These are phyloP conservation scores for Collybia nuda DNA, from an alignment of 768 basidiomycete genomes.

Conservation along the genomic window DNA sequence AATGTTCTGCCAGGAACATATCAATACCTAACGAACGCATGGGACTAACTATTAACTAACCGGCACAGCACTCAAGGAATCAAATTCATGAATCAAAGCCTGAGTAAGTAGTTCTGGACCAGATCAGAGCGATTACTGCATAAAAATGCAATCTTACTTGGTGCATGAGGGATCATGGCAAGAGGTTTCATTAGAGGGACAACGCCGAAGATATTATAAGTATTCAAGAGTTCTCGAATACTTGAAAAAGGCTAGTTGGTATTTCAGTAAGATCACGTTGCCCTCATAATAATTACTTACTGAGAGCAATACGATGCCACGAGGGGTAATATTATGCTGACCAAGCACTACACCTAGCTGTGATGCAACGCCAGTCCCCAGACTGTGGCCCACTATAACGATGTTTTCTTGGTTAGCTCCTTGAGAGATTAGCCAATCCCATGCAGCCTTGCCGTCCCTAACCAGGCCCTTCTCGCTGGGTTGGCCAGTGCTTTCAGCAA, in stretches of 20 bases:
- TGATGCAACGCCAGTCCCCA: constrained; percentile 81
- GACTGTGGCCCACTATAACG: constrained; percentile 80
- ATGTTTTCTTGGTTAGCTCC: constrained; percentile 61
- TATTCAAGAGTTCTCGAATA: constrained; percentile 62
- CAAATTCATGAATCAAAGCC: constrained; percentile 49
- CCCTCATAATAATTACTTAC: constrained; percentile 30
- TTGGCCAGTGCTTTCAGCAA: constrained; percentile 78
- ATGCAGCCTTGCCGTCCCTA: constrained; percentile 74
- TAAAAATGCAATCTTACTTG: constrained; percentile 43
- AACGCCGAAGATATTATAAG: constrained; percentile 64
- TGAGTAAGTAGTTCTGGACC: constrained; percentile 34
- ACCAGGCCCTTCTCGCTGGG: constrained; percentile 78
- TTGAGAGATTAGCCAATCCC: constrained; percentile 68
- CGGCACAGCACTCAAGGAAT: constrained; percentile 61
- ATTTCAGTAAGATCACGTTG: constrained; percentile 35
- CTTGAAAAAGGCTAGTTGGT: constrained; percentile 61
- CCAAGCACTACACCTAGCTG: constrained; percentile 48
- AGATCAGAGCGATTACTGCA: no score
- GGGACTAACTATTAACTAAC: constrained; percentile 34
- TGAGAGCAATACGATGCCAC: constrained; percentile 50
- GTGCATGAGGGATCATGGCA: constrained; percentile 58
- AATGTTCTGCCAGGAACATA: constrained; percentile 46
- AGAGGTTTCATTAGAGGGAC: constrained; percentile 77
- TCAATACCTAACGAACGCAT: no score
- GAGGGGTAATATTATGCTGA: constrained; percentile 37